phyloP scores from a whole-genome alignment of 805 yeast species.

The Cyberlindnera saturnus region DNA sequence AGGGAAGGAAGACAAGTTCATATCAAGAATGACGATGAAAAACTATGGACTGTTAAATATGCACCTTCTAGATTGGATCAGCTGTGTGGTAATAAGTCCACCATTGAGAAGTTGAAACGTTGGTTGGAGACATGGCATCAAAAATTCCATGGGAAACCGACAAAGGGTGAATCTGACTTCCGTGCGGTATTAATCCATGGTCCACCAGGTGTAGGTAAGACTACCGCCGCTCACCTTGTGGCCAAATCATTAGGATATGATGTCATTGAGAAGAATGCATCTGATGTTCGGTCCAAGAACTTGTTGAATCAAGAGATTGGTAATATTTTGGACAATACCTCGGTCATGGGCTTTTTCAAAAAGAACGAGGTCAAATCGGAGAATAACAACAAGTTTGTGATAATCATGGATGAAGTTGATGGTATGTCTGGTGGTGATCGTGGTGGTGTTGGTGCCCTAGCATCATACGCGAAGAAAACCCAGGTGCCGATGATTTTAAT shows the following conservation, averaged over 20 bases:
- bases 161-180: slow-evolving; percentile 58
- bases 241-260: slow-evolving; percentile 69
- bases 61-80: slow-evolving; percentile 77
- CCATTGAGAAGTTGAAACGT: slow-evolving; percentile 52
- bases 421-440: slow-evolving; percentile 99
- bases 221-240: slow-evolving; percentile 73
- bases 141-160: slow-evolving; percentile 48
- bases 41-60: slow-evolving; percentile 88
- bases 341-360: slow-evolving; percentile 73
- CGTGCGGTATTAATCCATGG: slow-evolving; percentile 86
- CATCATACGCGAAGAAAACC: slow-evolving; percentile 79
- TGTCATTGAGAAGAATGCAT: slow-evolving; percentile 72
- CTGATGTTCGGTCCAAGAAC: slow-evolving; percentile 85
- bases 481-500: slow-evolving; percentile 86
- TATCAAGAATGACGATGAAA: slow-evolving; percentile 44
- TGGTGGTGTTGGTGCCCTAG: slow-evolving; percentile 95
- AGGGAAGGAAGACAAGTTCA: slow-evolving; percentile 19
- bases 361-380: slow-evolving; percentile 23
- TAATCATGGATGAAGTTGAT: slow-evolving; percentile 98
- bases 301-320: slow-evolving; percentile 64
- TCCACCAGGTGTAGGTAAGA: slow-evolving; percentile 83
- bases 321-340: slow-evolving; percentile 70
- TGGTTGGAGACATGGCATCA: slow-evolving; percentile 82
- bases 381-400: slow-evolving; percentile 58
- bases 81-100: slow-evolving; percentile 86